phyloP scores from a whole-genome alignment of 2,329 filamentous ascomycete genomes.

The Tolypocladium ophioglossoides region DNA sequence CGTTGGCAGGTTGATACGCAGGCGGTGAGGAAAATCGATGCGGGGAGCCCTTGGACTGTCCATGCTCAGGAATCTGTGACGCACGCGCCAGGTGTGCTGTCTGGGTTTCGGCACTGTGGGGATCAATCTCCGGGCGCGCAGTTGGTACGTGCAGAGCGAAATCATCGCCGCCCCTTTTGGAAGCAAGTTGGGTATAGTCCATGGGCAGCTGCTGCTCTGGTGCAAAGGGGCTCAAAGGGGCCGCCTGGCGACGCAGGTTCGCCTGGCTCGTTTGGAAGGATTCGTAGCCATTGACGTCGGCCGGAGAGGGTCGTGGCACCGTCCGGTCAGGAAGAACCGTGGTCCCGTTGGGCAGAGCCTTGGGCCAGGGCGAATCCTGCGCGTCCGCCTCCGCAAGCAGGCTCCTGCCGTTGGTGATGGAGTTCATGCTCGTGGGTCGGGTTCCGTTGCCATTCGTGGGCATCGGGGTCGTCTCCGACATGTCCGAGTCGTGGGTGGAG shows the following conservation, averaged over 20 bases:
- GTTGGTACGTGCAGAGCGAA: not conserved
- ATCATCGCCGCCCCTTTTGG: not conserved
- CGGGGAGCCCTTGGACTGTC: constrained; percentile 21
- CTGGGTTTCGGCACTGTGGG: constrained; percentile 12
- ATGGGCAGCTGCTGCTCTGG: not conserved
- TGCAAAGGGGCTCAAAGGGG: not conserved
- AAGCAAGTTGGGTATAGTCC: not conserved
- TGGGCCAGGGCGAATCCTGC: constrained; percentile 15
- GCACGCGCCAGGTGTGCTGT: not conserved
- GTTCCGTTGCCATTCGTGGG: constrained; percentile 32
- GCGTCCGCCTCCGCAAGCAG: constrained; percentile 18
- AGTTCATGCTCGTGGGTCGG: constrained; percentile 44
- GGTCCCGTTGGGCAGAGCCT: constrained; percentile 16
- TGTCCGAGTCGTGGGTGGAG: constrained; percentile 41
- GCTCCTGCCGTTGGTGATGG: constrained; percentile 45
- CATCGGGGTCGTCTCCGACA: constrained; percentile 32
- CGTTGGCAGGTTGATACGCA: constrained; percentile 32
- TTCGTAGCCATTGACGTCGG: constrained; percentile 7
- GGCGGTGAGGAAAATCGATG: constrained; percentile 59
- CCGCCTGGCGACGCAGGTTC: not conserved
- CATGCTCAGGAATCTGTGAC: constrained; percentile 8
- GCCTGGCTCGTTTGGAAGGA: not conserved
- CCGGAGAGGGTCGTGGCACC: constrained; percentile 9
- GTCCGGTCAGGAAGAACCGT: constrained; percentile 18
- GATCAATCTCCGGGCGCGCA: not conserved